Conservation (phyloP, 306 rosid species). For the Parietaria judaica region DNA sequence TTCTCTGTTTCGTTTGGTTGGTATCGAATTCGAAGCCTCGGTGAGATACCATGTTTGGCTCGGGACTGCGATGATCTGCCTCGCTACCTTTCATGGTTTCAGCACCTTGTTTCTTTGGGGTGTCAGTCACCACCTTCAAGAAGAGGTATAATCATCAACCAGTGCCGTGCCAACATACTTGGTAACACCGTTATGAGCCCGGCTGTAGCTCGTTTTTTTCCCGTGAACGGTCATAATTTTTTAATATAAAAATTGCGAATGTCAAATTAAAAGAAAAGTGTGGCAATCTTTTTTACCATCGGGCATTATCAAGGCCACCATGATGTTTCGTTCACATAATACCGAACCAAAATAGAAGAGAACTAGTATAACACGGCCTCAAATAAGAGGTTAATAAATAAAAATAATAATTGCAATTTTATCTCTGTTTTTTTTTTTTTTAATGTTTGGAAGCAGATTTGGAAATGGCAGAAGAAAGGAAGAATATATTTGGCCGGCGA, state of each 20-base stretch:
- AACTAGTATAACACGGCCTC: too few relatives aligned
- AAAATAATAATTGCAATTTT: not conserved
- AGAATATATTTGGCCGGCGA: slow-evolving; percentile 83
- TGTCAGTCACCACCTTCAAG: slow-evolving; percentile 54
- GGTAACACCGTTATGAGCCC: too few relatives aligned
- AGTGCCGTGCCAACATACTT: too few relatives aligned
- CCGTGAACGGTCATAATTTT: too few relatives aligned
- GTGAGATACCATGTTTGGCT: slow-evolving; percentile 76
- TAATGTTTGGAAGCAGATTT: slow-evolving; percentile 33
- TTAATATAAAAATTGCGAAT: too few relatives aligned
- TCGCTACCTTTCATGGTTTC: slow-evolving; percentile 65
- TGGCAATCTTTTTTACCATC: too few relatives aligned
- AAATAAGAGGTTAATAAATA: too few relatives aligned
- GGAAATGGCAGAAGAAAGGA: slow-evolving; percentile 82
- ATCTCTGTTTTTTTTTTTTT: not conserved
- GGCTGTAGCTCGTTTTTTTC: too few relatives aligned
- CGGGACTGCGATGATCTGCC: slow-evolving; percentile 71
- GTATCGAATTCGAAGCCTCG: slow-evolving; percentile 84
- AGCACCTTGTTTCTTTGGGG: slow-evolving; percentile 87
- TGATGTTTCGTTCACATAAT: too few relatives aligned
- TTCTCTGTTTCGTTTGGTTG: slow-evolving; percentile 58
- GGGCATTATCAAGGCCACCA: too few relatives aligned
- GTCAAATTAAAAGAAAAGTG: too few relatives aligned
- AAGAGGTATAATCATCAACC: slow-evolving; percentile 35
- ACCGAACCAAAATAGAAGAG: too few relatives aligned